phyloP scores from a whole-genome alignment of 2,329 filamentous ascomycete genomes.

The Aureobasidium namibiae region DNA sequence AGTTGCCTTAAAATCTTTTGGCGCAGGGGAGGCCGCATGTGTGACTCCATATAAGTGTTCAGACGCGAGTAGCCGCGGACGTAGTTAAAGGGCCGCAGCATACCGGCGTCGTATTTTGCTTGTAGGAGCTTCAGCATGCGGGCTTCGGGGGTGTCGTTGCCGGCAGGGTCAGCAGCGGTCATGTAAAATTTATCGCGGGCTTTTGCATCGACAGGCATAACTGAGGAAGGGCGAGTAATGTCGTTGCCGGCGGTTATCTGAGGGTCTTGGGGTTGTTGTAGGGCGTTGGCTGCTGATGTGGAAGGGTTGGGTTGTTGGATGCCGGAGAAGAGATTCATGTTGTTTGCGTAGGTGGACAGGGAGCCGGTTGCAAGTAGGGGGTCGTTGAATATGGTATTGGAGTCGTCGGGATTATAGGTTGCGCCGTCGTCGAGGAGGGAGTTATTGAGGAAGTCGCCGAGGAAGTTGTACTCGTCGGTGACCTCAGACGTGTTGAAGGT shows the following conservation, averaged over 20 bases:
- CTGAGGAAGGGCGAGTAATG: conserved; percentile 54
- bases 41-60: conserved; percentile 82
- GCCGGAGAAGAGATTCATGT: conserved; percentile 22
- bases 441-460: conserved; percentile 93
- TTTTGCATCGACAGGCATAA: conserved; percentile 55
- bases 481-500: conserved; percentile 94
- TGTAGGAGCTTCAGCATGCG: conserved; percentile 90
- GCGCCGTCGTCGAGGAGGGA: conserved; percentile 68
- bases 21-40: conserved; percentile 73
- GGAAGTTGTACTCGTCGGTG: conserved; percentile 89
- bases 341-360: conserved; percentile 38
- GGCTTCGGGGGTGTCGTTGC: conserved; percentile 78
- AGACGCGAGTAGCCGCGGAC: conserved; percentile 90
- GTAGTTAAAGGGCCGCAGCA: conserved; percentile 96
- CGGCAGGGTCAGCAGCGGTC: conserved; percentile 89
- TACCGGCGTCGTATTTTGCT: conserved; percentile 91
- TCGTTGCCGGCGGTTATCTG: conserved; percentile 41
- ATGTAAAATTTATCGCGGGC: conserved; percentile 86
- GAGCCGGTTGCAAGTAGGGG: conserved; percentile 41
- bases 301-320: conserved; percentile 10
- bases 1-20: conserved; percentile 88
- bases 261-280: not conserved
- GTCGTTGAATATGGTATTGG: conserved; percentile 51
- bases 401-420: conserved; percentile 33
- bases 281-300: not conserved